Base-by-base conservation (phyloP, 805 yeast genomes). In the Saturnispora halmiae region DNA sequence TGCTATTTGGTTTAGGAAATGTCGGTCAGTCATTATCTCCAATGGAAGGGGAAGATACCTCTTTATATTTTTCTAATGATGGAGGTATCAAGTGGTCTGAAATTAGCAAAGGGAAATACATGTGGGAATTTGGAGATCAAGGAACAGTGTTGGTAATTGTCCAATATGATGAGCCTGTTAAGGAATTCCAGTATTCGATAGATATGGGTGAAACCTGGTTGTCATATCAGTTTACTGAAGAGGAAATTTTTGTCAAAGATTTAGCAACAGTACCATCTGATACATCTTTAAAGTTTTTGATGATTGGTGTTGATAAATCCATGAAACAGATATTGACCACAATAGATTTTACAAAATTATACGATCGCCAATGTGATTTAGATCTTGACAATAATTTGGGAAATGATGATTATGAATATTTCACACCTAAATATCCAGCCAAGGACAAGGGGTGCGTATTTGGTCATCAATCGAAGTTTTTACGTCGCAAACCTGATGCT, bases 41-140 rank as follows among this genome's bases (percentile, higher is more conserved):
- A 1, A 47, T 58, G 31, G 66, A 69, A 3, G 72, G 80, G 1
- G 40, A 45, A 9, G 47, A 49, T 7, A 71, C 80, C 1, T 67
- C 81, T 2, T 84, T 96, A 0, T 92, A 73, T 54, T 61, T 92
- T 46, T 77, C 95, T 3, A 67, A 72, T n/a, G 97, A 92, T 61
- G 98, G 92, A 2, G 98, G 98, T 43, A 63, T 77, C 13, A 72
- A 87, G 3, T 92, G 97, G 97, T 73, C 60, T 38, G 94, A 85
- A 59, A 65, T 90, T 22, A 69, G 63, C 44, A 75, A 80, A 45
- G 92, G 94, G 4, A 70, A 76, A 1, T 73, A 75, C 51, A 81
- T 82, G 74, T 92, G 97, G 97, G 97, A 88, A 60, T 92, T 69
- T 59, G 97, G 97, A 47, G 98, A 92, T 59, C 83, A 85, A 48